Evolutionary conservation across 1,139 yeast genomes (phyloP), one percentile per base, ranked within the genome.

Genomic region (Cylindricascospora bacillispora): DNA sequence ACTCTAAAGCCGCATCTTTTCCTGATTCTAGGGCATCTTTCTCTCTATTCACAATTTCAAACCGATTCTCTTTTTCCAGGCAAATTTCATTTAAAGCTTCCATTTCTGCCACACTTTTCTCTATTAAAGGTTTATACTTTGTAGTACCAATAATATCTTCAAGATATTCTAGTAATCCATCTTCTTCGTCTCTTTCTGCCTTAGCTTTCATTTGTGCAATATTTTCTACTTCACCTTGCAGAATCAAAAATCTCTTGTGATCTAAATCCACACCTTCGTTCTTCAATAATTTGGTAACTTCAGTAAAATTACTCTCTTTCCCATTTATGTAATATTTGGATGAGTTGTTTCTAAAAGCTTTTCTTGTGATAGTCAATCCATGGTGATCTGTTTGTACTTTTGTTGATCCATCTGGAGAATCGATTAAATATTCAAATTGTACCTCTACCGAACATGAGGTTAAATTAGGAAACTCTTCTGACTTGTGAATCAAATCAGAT

Each of bases 181-280:
- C 98, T 44, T 89, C 98, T 41, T 73, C 74, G 34, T 85, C 95
- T 31, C 67, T 71, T 46, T 89, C 97, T 0, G 95, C 97, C 49
- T 89, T 89, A 6, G 98, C 81, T 49, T 86, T 86, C 99, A 92
- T 92, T 54, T 89, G 97, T 0, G 98, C 95, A 49, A 92, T 92
- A 35, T 89, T 79, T 57, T 92, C 99, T 23, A 92, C 98, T 54
- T 92, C 99, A 47, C 99, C 99, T 57, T 92, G 99, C 26, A 92
- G 62, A 49, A 92, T 92, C 43, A 92, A 65, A 47, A 92, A 92
- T 43, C 99, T 65, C 49, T 92, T 89, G 54, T 92, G 98, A 46
- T 86, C 94, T 39, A 92, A 63, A 56, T 92, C 98, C 35, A 92
- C 80, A 1, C 98, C 98, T 45, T 83, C 74, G n/a, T 69, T 74